Evolutionary conservation across 371 early-diverging fungal species (phyloP), one percentile per base, ranked within the genome.

Genomic region (Mucor racemosus): DNA sequence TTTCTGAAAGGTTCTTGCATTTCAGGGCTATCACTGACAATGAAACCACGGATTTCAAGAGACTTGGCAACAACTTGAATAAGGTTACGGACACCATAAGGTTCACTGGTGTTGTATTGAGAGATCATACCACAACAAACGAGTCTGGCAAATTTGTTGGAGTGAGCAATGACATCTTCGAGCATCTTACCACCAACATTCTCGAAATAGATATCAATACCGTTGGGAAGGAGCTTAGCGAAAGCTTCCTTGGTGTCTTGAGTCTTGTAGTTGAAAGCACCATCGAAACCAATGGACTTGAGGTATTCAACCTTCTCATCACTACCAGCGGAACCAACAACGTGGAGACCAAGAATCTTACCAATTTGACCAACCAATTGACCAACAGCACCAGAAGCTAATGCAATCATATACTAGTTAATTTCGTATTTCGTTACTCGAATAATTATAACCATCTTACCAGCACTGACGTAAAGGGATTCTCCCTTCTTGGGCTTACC

Each of bases 261-360:
- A 2, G 84, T 91, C 80, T 92, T 94, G 86, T 94, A 94, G 84
- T 94, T 94, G 84, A 94, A 93, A 13, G 89, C 94, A 7, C 71
- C 87, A 72, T 93, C 92, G 53, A 90, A 90, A 4, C 88, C 89
- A 33, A 84, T 78, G 11, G 84, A 80, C 69, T 80, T 84, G 56
- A 93, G 82, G 67, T 80, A 87, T 26, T 77, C 82, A 17, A 90
- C 89, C 76, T 95, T 95, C 14, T 91, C 93, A 58, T 93, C 91
- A 3, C 87, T 80, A 0, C 94, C 92, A 7, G 93, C 93, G 5
- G 86, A 85, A 26, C 93, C 94, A 41, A 93, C 85, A n/a, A 95
- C 94, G n/a, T 75, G 78, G 35, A 86, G 74, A 9, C 92, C 92
- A 13, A 80, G 70, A 19, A 79, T 82, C 72, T 92, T 92, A 66